These are phyloP conservation scores for Nakazawaea sp. DNA, from an alignment of 805 yeast species.

Conservation along the genomic window DNA sequence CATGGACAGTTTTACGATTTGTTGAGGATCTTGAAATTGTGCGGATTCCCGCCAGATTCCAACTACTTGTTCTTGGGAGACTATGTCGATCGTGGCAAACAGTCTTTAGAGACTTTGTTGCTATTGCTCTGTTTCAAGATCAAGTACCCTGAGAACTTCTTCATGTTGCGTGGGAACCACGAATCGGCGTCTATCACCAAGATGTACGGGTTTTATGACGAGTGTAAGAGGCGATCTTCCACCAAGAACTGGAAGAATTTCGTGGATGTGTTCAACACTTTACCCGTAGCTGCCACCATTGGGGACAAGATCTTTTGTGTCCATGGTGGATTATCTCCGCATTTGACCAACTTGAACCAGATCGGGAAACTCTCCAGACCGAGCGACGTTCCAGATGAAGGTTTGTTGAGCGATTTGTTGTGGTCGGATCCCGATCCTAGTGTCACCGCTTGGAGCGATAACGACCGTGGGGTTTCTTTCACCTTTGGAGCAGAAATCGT, in stretches of 20 bases:
- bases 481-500: constrained; percentile 71
- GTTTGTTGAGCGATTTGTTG: constrained; percentile 66
- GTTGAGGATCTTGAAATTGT: constrained; percentile 45
- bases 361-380: constrained; percentile 70
- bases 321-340: constrained; percentile 75
- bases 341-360: constrained; percentile 55
- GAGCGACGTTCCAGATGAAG: constrained; percentile 78
- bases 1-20: constrained; percentile 62
- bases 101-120: constrained; percentile 48
- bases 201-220: constrained; percentile 56
- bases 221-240: constrained; percentile 46
- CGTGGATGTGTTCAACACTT: constrained; percentile 50
- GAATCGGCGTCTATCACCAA: constrained; percentile 53
- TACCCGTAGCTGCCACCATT: constrained; percentile 57
- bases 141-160: constrained; percentile 54
- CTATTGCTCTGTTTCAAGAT: constrained; percentile 46
- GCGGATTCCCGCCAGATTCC: constrained; percentile 53
- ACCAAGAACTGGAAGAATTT: constrained; percentile 43
- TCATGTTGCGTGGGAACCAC: constrained; percentile 54
- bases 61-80: constrained; percentile 53
- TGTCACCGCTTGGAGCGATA: constrained; percentile 63
- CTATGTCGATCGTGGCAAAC: constrained; percentile 54
- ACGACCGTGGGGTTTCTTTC: constrained; percentile 79
- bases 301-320: constrained; percentile 53
- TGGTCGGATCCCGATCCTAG: constrained; percentile 78